A percentile compares a stretch with the other conserved stretches of the same genome.
Conservation (phyloP, 1,139 yeast genomes). For the Diutina neorugosa region DNA sequence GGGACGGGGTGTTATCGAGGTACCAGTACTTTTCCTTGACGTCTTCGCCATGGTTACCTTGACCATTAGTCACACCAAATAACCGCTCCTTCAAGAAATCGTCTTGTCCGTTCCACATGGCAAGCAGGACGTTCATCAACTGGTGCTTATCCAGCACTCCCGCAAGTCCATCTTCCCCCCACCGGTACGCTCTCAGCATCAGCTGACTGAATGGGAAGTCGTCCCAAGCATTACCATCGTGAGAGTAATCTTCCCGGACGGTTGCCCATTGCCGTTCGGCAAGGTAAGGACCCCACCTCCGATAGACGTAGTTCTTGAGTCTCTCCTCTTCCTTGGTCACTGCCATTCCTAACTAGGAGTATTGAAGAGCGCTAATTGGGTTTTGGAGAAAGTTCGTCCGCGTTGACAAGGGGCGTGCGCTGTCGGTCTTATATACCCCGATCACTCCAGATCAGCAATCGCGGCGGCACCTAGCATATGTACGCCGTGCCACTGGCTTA, state of each 20-base stretch:
- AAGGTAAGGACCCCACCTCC: constrained; percentile 87
- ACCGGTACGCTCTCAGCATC: constrained; percentile 70
- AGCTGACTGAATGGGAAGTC: constrained; percentile 86
- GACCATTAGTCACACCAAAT: constrained; percentile 85
- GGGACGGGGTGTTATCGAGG: constrained; percentile 87
- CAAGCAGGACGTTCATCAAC: constrained; percentile 62
- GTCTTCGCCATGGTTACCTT: constrained; percentile 95
- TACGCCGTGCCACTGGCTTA: background rate
- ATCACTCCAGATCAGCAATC: background rate
- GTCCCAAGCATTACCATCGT: constrained; percentile 86
- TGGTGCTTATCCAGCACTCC: constrained; percentile 88
- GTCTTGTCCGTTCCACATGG: constrained; percentile 89
- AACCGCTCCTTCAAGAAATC: constrained; percentile 76
- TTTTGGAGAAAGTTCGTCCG: too few species aligned
- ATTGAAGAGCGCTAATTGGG: too few species aligned
- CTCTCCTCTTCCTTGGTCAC: constrained; percentile 1
- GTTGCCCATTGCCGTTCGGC: constrained; percentile 94
- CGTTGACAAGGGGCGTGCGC: too few species aligned
- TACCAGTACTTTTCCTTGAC: constrained; percentile 75
- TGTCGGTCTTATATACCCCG: background rate
- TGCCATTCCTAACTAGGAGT: too few species aligned
- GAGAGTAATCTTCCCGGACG: constrained; percentile 85
- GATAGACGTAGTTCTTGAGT: constrained; percentile 24
- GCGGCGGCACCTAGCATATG: background rate
- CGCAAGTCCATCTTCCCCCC: constrained; percentile 97